phyloP scores from a whole-genome alignment of 768 basidiomycete species.

The Boletus rubescentipes region DNA sequence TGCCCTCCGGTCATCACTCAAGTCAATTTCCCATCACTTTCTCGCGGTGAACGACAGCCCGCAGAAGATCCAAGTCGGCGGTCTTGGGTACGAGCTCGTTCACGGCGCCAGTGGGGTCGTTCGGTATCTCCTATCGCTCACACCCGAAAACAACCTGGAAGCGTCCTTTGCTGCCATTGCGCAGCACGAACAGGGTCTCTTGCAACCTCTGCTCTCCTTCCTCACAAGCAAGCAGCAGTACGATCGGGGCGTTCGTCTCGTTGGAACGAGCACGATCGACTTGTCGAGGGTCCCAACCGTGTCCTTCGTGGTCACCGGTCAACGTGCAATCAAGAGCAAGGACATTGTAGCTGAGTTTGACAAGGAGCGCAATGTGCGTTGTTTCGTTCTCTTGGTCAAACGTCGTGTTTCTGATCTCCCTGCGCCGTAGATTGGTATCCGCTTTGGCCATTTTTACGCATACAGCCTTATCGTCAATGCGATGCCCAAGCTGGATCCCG shows the following conservation, averaged over 20 bases:
- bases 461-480: conserved; percentile 57
- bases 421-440: conserved; percentile 62
- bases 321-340: conserved; percentile 53
- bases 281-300: conserved; percentile 61
- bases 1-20: conserved; percentile 50
- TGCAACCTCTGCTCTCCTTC: conserved; percentile 54
- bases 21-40: conserved; percentile 71
- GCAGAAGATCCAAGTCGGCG: conserved; percentile 71
- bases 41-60: conserved; percentile 44
- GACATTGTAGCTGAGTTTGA: conserved; percentile 68
- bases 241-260: conserved; percentile 61
- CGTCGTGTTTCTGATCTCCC: not conserved
- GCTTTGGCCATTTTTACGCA: conserved; percentile 79
- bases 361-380: conserved; percentile 56
- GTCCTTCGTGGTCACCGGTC: conserved; percentile 66
- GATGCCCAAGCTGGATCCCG: conserved; percentile 53
- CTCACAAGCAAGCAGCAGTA: conserved; percentile 49
- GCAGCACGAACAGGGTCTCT: conserved; percentile 57
- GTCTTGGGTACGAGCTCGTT: conserved; percentile 71
- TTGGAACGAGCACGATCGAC: conserved; percentile 54
- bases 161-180: conserved; percentile 59
- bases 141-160: conserved; percentile 45
- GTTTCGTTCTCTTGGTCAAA: not conserved
- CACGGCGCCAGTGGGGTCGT: conserved; percentile 60
- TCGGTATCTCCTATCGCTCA: conserved; percentile 62